Percentiles rank a stretch among this genome's conserved stretches.
phyloP scores from a whole-genome alignment of 495 filamentous ascomycete species.

The Neurospora tetraspora region DNA sequence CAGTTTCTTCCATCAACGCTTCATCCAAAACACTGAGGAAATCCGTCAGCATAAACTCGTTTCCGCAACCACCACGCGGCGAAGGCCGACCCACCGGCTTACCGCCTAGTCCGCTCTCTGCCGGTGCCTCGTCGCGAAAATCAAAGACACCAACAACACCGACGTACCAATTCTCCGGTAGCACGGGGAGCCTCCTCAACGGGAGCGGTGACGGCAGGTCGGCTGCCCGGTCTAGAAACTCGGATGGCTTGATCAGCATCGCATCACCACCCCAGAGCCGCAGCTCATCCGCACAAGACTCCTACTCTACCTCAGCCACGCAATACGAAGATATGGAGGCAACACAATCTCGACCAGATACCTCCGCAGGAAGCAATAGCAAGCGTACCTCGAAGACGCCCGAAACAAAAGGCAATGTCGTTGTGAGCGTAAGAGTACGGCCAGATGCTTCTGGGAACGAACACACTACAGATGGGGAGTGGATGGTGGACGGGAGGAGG shows the following conservation, averaged over 20 bases:
- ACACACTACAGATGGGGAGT: constrained; percentile 63
- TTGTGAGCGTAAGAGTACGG: constrained; percentile 89
- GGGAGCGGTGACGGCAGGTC: constrained; percentile 67
- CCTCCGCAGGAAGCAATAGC: constrained; percentile 32
- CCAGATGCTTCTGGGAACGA: constrained; percentile 62
- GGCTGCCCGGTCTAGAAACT: constrained; percentile 51
- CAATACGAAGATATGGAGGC: constrained; percentile 69
- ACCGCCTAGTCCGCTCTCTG: constrained; percentile 50
- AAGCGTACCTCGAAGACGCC: constrained; percentile 33
- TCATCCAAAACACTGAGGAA: constrained; percentile 62
- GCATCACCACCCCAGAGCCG: constrained; percentile 78
- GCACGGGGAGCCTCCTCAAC: constrained; percentile 66
- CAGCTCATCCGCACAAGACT: constrained; percentile 81
- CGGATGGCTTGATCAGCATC: constrained; percentile 59
- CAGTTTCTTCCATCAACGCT: constrained; percentile 39
- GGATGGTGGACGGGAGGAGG: constrained; percentile 80
- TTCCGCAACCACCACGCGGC: constrained; percentile 76
- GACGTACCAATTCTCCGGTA: constrained; percentile 32
- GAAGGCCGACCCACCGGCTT: constrained; percentile 43
- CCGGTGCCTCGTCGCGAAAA: constrained; percentile 32
- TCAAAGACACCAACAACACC: constrained; percentile 28
- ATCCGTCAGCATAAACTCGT: constrained; percentile 82
- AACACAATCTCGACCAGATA: constrained; percentile 28
- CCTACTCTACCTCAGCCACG: constrained; percentile 82
- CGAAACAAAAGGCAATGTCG: constrained; percentile 85